These are phyloP conservation scores for Hypsizygus marmoreus DNA, from an alignment of 768 basidiomycete genomes.

Conservation along the genomic window DNA sequence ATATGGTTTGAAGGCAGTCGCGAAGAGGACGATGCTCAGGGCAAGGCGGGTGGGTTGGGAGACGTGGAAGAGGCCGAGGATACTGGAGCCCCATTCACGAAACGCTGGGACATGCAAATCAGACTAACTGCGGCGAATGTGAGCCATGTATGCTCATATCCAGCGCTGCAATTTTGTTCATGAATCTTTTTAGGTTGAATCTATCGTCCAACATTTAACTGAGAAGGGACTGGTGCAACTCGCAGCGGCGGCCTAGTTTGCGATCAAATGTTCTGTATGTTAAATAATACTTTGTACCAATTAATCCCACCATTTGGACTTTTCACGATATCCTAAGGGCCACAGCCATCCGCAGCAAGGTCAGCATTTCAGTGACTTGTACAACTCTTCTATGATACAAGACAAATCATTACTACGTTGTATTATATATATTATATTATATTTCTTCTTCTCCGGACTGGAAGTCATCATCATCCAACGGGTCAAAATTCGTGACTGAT, in stretches of 20 bases:
- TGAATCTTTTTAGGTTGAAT: conserved; percentile 72
- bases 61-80: conserved; percentile 88
- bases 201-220: conserved; percentile 81
- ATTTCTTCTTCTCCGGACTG: conserved; percentile 3
- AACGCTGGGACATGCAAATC: conserved; percentile 96
- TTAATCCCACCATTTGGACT: too few species aligned
- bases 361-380: too few species aligned
- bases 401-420: too few species aligned
- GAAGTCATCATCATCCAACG: background rate
- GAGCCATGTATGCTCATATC: conserved; percentile 24
- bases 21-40: conserved; percentile 92
- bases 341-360: too few species aligned
- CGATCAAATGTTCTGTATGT: too few species aligned
- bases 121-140: conserved; percentile 87
- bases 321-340: too few species aligned
- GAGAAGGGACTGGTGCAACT: conserved; percentile 66
- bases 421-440: too few species aligned
- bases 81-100: conserved; percentile 86
- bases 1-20: conserved; percentile 89
- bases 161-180: background rate
- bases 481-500: conserved; percentile 2
- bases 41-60: conserved; percentile 91
- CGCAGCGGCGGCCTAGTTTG: conserved; percentile 22
- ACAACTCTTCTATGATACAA: too few species aligned
- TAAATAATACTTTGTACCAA: too few species aligned